These are phyloP conservation scores for Diaporthe citrichinensis DNA, from an alignment of 2,329 filamentous ascomycete genomes.

Conservation along the genomic window DNA sequence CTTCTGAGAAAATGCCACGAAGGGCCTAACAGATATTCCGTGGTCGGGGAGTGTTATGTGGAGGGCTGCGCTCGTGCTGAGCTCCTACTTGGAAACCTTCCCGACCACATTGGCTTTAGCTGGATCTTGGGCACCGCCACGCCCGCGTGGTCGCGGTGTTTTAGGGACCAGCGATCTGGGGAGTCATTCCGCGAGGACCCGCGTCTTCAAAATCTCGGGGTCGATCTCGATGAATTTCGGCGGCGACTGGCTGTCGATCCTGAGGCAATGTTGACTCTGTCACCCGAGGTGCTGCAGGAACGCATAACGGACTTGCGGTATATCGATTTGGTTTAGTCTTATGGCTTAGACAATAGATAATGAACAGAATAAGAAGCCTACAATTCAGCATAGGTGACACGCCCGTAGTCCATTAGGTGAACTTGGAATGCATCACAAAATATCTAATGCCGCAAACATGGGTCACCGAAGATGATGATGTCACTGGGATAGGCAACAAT, in stretches of 20 bases:
- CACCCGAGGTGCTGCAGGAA: background rate
- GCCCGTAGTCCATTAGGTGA: too few relatives aligned
- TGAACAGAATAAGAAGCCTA: too few relatives aligned
- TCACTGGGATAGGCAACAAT: fast-evolving
- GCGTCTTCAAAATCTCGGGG: background rate
- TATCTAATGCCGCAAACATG: too few relatives aligned
- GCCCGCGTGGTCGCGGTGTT: background rate
- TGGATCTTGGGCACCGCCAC: background rate
- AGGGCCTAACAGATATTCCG: background rate
- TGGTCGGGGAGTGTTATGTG: background rate
- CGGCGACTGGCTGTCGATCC: background rate
- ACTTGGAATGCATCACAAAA: too few relatives aligned
- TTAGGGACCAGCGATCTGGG: background rate
- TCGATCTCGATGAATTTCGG: background rate
- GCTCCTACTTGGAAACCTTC: background rate
- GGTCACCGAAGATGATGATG: background rate
- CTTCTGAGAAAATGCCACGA: background rate
- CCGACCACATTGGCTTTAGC: background rate
- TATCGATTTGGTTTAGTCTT: background rate
- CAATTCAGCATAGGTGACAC: too few relatives aligned
- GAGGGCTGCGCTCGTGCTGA: background rate
- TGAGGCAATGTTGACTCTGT: background rate
- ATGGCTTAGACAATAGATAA: too few relatives aligned
- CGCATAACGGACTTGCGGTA: background rate
- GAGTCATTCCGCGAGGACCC: background rate